phyloP scores from a whole-genome alignment of 768 basidiomycete species.

The Serendipita vermifera region DNA sequence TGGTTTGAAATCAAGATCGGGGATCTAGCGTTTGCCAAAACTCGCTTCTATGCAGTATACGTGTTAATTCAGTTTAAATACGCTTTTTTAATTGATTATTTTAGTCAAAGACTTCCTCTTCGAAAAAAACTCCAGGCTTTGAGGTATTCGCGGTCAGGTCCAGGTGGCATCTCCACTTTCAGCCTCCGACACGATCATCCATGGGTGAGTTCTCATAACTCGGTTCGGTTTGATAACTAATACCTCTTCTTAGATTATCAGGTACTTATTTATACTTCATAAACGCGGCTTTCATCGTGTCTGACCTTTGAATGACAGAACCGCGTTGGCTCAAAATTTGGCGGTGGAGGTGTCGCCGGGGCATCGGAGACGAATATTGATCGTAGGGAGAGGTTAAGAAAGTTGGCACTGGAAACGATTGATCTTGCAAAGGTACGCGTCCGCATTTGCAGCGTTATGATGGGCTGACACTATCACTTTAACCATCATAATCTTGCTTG shows the following conservation, averaged over 20 bases:
- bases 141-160: no score
- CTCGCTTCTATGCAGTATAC: no score
- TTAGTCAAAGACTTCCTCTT: no score
- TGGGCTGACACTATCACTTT: not conserved
- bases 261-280: not conserved
- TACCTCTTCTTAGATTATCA: slow-evolving; percentile 1
- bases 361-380: slow-evolving; percentile 93
- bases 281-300: not conserved
- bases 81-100: no score
- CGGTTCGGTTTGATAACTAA: no score
- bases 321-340: slow-evolving; percentile 91
- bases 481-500: not conserved
- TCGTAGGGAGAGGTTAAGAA: slow-evolving; percentile 82
- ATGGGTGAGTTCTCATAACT: no score
- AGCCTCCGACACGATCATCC: no score
- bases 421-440: slow-evolving; percentile 81
- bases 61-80: no score
- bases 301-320: slow-evolving; percentile 37
- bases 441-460: not conserved
- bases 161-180: no score
- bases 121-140: no score
- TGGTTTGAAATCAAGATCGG: no score
- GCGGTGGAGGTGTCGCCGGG: slow-evolving; percentile 90
- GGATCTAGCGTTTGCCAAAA: no score
- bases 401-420: slow-evolving; percentile 93